Base-by-base conservation (phyloP, 1,284 basidiomycete species). In the Mycosarcoma maydis region DNA sequence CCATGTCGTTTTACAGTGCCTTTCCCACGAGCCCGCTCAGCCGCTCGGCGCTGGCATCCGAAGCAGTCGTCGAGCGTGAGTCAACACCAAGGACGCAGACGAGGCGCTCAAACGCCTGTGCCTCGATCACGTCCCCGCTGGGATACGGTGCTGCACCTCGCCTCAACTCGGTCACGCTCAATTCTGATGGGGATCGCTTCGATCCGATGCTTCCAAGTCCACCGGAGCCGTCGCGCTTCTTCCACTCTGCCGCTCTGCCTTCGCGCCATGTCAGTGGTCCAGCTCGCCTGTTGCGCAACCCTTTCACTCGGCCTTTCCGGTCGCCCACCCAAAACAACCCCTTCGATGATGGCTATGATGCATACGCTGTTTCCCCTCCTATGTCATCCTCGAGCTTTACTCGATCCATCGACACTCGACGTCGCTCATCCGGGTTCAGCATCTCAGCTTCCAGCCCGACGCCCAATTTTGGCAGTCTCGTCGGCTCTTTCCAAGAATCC, bases 401-500 rank as follows among this genome's bases (percentile, higher is more conserved):
- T 6, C 52, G 58, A 26, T 54, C 64, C n/a, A 33, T 43, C 40
- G 51, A 56, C 36, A 39, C 51, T 30, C 64, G 59, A 6, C 66
- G 66, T 26, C 59, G 60, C 11, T 62, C 55, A 7, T 69, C 66
- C 14, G 59, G 26, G 17, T 54, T 51, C 30, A 48, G 55, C 48
- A 42, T 42, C 17, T 55, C 53, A 10, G 52, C 42, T 17, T 46
- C 47, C 10, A 64, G 66, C 30, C 61, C 60, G 1, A 58, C 60
- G 2, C 58, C 70, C 39, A 72, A 51, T 40, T 70, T 72, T 40
- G 64, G 68, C 57, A 72, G 72, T 8, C 68, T 83, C 29, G 73
- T 82, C 30, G 83, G 83, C n/a, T 78, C 75, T 3, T 83, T 82
- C 53, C 82, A 83, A 49, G 72, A 81, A 24, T 83, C 82, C 1